Conservation (phyloP, 306 rosid genomes). For the Ochetophila trinervis region DNA sequence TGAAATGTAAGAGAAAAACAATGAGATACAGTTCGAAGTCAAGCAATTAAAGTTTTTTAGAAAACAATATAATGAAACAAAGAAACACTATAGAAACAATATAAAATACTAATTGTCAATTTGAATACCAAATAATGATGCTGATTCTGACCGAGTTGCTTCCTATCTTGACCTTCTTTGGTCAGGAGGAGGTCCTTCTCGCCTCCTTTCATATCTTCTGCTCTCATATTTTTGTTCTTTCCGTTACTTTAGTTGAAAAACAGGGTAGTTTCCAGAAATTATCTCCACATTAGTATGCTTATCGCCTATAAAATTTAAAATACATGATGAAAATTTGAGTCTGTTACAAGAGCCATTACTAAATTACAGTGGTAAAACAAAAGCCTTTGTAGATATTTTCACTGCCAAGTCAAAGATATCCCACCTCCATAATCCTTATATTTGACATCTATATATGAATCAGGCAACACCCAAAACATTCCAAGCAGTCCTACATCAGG, state of each 20-base stretch:
- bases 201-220: conserved; percentile 80
- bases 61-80: background rate
- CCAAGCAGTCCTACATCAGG: conserved; percentile 76
- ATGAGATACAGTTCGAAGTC: background rate
- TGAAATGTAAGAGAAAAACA: conserved; percentile 6
- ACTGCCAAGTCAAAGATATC: background rate
- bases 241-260: conserved; percentile 79
- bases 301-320: conserved; percentile 52
- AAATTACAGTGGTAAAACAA: background rate
- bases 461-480: conserved; percentile 95
- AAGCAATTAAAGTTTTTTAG: too few species aligned
- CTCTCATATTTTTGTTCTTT: conserved; percentile 69
- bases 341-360: conserved; percentile 4
- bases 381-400: background rate
- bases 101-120: background rate
- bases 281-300: conserved; percentile 86
- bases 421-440: conserved; percentile 94
- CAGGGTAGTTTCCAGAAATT: conserved; percentile 85
- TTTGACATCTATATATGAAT: conserved; percentile 88
- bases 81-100: background rate
- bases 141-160: conserved; percentile 58
- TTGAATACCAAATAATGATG: conserved; percentile 55
- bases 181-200: conserved; percentile 83
- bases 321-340: conserved; percentile 1
- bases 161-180: conserved; percentile 59